Percentiles rank a stretch among this genome's conserved stretches.
These are phyloP conservation scores for Croton setiger DNA, from an alignment of 441 rosid species.

Conservation along the genomic window DNA sequence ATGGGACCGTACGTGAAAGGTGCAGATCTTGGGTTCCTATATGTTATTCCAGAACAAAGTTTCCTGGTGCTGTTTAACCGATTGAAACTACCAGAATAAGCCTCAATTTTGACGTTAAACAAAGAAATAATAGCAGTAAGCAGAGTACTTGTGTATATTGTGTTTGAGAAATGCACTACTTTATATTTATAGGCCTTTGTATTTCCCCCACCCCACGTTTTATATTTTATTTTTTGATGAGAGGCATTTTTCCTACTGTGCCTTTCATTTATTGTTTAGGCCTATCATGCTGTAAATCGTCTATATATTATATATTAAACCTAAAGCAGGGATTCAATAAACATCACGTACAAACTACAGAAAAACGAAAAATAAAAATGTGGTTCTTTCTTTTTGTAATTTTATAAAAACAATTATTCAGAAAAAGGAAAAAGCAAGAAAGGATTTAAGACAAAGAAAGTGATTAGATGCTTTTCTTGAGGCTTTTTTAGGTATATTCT, in stretches of 20 bases:
- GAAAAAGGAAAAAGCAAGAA: too few species aligned
- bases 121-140: not conserved
- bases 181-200: not conserved
- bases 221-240: not conserved
- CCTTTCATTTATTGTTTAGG: constrained; percentile 4
- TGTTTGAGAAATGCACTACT: constrained; percentile 9
- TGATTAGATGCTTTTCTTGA: constrained; percentile 23
- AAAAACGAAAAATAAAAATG: not conserved
- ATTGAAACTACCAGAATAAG: constrained; percentile 65
- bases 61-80: constrained; percentile 90
- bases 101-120: not conserved
- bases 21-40: constrained; percentile 88
- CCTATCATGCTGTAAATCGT: constrained; percentile 19
- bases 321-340: constrained; percentile 3
- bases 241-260: constrained; percentile 20
- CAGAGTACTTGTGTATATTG: constrained; percentile 7
- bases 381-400: constrained; percentile 18
- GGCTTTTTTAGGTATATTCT: constrained; percentile 14
- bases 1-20: constrained; percentile 74
- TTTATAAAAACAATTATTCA: too few species aligned
- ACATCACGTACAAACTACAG: not conserved
- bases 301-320: constrained; percentile 5
- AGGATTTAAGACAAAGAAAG: not conserved
- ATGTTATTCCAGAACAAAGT: constrained; percentile 79
- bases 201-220: not conserved